Evolutionary conservation across 305 asterid species (phyloP), one percentile per base, ranked within the genome.

Genomic region (Fraxinus velutina): DNA sequence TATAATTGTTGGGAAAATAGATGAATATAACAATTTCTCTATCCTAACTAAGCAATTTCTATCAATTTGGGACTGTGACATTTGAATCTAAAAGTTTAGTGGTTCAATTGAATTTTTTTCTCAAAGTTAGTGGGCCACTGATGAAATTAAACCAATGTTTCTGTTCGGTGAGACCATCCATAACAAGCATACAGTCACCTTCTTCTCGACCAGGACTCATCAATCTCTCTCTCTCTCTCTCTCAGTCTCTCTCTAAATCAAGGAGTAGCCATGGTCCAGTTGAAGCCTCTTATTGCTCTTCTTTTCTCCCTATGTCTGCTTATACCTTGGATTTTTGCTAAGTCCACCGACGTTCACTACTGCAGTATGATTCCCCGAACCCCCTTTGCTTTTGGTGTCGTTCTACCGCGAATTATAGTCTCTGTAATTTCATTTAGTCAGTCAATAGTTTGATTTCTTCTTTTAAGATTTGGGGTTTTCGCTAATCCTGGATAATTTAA

Each of bases 301-400:
- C 9, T 87, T 62, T 13, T 79, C 75, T 60, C 82, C 32, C 55
- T 89, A 22, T 82, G 68, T 50, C 42, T 85, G 78, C 29, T 87
- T 52, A 72, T 80, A 50, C 85, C 88, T 74, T 44, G 79, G 55
- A 32, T 55, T 79, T 83, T 88, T 9, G 87, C 88, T 37, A 47
- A 57, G 34, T 77, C 86, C 74, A 52, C 82, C 72, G 44, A 22
- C 42, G 72, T 85, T 32, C 2, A 33, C 0, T 84, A 84, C 78
- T 88, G 89, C 84, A 27, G 90, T 86, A 33, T 22, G 77, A 42
- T 42, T 39, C 66, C 13, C 30, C 30, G 27, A 57, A 57, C 2
- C 13, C 30, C 68, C 68, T 57, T 19, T 57, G 2, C 13, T 57
- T 19, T 19, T 57, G 2, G 29, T 19, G 29, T 19, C 0, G 12